Percentiles rank a stretch among this genome's conserved stretches.
Conservation (phyloP, 164 flowering plant genomes). For the Macadamia tetraphylla region DNA sequence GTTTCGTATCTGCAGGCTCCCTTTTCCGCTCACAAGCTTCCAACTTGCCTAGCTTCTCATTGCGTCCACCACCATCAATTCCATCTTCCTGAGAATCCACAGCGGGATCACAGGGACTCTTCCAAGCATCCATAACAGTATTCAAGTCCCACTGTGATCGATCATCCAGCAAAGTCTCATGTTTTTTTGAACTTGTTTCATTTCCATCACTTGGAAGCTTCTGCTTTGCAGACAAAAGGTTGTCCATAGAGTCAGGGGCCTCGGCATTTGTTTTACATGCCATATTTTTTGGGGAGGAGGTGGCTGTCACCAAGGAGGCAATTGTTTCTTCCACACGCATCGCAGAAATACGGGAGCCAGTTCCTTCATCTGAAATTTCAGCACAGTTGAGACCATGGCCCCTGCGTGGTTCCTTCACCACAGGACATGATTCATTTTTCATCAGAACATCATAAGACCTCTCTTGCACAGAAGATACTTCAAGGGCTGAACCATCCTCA, state of each 20-base stretch:
- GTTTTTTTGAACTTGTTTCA: constrained; percentile 7
- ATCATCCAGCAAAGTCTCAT: constrained; percentile 28
- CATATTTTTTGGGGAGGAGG: constrained; percentile 8
- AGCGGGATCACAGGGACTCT: constrained; percentile 26
- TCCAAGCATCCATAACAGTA: constrained; percentile 61
- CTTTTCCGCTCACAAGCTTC: constrained; percentile 14
- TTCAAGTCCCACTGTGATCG: constrained; percentile 69
- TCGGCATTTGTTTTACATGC: constrained; percentile 13
- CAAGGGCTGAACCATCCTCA: constrained; percentile 12
- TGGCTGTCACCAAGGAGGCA: constrained; percentile 6
- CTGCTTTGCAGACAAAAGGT: constrained; percentile 5
- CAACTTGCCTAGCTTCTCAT: constrained; percentile 6
- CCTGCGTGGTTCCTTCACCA: constrained; percentile 8
- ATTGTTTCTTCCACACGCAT: constrained; percentile 1
- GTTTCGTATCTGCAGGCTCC: constrained; percentile 7
- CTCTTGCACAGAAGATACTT: constrained; percentile 8
- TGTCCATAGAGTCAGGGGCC: constrained; percentile 1
- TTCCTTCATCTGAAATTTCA: constrained; percentile 16
- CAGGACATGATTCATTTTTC: constrained; percentile 8
- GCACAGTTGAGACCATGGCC: constrained; percentile 6
- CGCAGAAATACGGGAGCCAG: neutral
- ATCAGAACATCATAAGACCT: constrained; percentile 3
- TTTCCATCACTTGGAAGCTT: constrained; percentile 12
- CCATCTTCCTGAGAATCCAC: constrained; percentile 10
- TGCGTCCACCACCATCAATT: constrained; percentile 4